Conservation (phyloP, 257 asterid genomes). For the Fraxinus anomala region DNA sequence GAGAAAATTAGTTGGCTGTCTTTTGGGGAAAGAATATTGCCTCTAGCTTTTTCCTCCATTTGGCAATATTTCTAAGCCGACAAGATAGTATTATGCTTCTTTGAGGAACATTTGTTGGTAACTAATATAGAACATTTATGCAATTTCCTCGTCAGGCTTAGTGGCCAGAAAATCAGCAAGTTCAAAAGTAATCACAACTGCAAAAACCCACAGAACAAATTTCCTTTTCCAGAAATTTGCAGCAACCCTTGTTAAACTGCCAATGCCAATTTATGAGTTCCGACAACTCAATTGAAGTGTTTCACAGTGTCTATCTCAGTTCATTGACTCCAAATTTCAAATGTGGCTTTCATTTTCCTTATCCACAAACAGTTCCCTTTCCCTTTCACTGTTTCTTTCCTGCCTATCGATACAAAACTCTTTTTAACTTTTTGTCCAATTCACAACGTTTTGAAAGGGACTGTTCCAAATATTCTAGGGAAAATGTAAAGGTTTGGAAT, state of each 20-base stretch:
- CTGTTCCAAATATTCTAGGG: background rate
- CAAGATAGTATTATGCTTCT: background rate
- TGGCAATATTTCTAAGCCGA: background rate
- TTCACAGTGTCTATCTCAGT: background rate
- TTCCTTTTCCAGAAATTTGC: background rate
- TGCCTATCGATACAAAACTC: background rate
- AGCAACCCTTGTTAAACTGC: too few species aligned
- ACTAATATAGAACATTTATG: background rate
- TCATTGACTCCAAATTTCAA: background rate
- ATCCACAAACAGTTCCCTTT: background rate
- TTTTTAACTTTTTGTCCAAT: background rate
- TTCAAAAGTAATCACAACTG: background rate
- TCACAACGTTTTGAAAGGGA: background rate
- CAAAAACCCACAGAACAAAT: background rate
- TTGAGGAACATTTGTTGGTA: background rate
- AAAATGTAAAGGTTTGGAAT: background rate
- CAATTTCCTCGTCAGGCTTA: too few species aligned
- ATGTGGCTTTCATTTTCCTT: background rate
- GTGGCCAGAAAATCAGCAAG: background rate
- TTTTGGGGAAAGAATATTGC: background rate
- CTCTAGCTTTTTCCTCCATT: background rate
- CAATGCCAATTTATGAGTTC: too few species aligned
- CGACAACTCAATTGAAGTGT: too few species aligned
- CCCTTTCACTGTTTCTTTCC: background rate
- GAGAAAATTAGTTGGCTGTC: background rate